Base-by-base conservation (phyloP, 1,284 basidiomycete species). In the Apiotrichum laibachii region DNA sequence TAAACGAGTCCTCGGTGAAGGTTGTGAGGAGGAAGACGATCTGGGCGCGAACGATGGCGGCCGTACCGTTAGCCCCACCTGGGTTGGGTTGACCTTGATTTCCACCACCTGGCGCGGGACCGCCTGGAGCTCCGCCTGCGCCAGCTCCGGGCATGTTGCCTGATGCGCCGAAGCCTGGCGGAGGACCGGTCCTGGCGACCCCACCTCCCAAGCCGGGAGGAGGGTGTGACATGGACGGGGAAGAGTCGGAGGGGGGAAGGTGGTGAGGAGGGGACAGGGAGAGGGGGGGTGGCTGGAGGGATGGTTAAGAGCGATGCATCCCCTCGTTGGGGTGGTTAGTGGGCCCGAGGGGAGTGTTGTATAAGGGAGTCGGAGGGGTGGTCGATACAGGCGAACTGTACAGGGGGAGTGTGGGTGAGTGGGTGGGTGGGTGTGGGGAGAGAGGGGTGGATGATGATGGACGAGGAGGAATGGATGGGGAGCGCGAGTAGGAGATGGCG, bases 11-110 rank as follows among this genome's bases (percentile, higher is more conserved):
- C 80, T 96, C 93, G 59, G 89, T 92, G 60, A 96, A 84, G 26
- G 90, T 95, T 21, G 90, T 92, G 65, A 97, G 84, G 61, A 95
- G 84, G 79, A 96, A 96, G 67, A 92, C 90, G 75, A 96, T 94
- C 67, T 83, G 82, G 21, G 81, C 81, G 62, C 80, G 79, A 50
- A 81, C 80, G 52, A 81, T 81, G 34, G 76, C 75, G 16, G 79
- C 72, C 37, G 78, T 70, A 50, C 68, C 66, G 50, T 54, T 60
- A 19, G 51, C 51, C 12, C 58, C 61, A 35, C 56, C 59, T 34
- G 57, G 57, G 19, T 50, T 53, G 33, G 45, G 43, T n/a, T 31
- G 15, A 11, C 53, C 26, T 45, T 34, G 35, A 16, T 34, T 46
- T 26, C 47, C 55, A 19, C 53, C 51, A 15, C 22, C 51, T 50